phyloP scores from a whole-genome alignment of 202 grass and related monocot genomes.

The Panicum hallii region DNA sequence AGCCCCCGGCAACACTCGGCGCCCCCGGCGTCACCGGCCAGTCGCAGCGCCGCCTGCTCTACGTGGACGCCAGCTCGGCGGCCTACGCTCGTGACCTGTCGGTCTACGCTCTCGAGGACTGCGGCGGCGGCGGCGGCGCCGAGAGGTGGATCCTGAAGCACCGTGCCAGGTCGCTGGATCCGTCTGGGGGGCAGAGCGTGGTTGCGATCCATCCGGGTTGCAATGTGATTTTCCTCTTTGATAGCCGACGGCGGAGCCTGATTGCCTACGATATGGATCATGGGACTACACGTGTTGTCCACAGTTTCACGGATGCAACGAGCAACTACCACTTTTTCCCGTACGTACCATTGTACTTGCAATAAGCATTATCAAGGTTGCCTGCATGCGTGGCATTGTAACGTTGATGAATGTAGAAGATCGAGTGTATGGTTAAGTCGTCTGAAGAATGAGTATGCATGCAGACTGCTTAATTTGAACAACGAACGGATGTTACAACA shows the following conservation, averaged over 20 bases:
- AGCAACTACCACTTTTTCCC: background rate
- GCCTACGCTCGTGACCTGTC: background rate
- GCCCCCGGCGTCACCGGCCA: background rate
- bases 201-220: background rate
- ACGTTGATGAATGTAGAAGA: too few relatives aligned
- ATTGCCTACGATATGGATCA: background rate
- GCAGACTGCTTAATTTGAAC: too few relatives aligned
- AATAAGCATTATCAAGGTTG: background rate
- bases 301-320: background rate
- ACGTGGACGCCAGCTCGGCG: background rate
- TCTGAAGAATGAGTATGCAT: too few relatives aligned
- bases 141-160: background rate
- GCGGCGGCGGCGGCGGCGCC: background rate
- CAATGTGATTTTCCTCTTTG: background rate
- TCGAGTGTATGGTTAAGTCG: too few relatives aligned
- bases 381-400: too few relatives aligned
- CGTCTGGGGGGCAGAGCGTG: background rate
- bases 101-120: background rate
- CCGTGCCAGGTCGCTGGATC: background rate
- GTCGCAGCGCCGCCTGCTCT: background rate
- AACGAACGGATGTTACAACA: too few relatives aligned
- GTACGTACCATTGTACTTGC: background rate
- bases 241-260: background rate
- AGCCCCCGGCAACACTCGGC: background rate
- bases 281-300: background rate